These are phyloP conservation scores for Tephrocybe sp. DNA, from an alignment of 768 basidiomycete genomes.

Conservation along the genomic window DNA sequence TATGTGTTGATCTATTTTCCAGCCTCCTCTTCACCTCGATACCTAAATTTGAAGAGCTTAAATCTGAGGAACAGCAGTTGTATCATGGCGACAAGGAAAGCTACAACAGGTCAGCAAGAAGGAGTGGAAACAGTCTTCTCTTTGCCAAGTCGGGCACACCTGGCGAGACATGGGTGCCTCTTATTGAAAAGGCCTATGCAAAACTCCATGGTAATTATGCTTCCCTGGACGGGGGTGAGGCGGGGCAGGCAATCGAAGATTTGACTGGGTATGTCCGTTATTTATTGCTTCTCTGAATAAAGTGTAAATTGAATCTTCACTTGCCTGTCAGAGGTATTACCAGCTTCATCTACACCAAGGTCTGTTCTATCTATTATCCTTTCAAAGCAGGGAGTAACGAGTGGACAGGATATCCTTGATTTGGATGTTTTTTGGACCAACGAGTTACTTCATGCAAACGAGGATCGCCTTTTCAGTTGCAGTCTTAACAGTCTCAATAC, in stretches of 20 bases:
- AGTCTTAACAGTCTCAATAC: slow-evolving; percentile 30
- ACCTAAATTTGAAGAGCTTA: slow-evolving; percentile 42
- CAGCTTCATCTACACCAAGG: slow-evolving; percentile 26
- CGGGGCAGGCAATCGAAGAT: slow-evolving; percentile 56
- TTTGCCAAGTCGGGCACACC: slow-evolving; percentile 47
- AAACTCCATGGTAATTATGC: slow-evolving; percentile 54
- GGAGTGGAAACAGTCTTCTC: slow-evolving; percentile 31
- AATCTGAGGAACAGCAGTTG: slow-evolving; percentile 28
- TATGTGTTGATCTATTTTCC: neutral
- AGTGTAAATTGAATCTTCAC: too few relatives aligned
- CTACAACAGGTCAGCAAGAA: slow-evolving; percentile 33
- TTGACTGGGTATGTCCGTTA: slow-evolving; percentile 45
- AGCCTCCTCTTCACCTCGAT: slow-evolving; percentile 39
- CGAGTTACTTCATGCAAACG: slow-evolving; percentile 43
- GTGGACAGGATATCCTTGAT: slow-evolving; percentile 46
- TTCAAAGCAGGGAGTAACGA: neutral
- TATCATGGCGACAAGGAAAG: slow-evolving; percentile 40
- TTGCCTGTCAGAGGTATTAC: slow-evolving; percentile 22
- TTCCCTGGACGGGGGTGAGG: slow-evolving; percentile 36
- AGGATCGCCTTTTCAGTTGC: slow-evolving; percentile 52
- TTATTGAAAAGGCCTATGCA: slow-evolving; percentile 59
- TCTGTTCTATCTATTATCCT: neutral
- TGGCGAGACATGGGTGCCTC: slow-evolving; percentile 56
- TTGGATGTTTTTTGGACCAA: slow-evolving; percentile 47
- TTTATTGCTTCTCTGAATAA: neutral